Base-by-base conservation (phyloP, 2,329 filamentous ascomycete species). In the Colletotrichum abscissum region DNA sequence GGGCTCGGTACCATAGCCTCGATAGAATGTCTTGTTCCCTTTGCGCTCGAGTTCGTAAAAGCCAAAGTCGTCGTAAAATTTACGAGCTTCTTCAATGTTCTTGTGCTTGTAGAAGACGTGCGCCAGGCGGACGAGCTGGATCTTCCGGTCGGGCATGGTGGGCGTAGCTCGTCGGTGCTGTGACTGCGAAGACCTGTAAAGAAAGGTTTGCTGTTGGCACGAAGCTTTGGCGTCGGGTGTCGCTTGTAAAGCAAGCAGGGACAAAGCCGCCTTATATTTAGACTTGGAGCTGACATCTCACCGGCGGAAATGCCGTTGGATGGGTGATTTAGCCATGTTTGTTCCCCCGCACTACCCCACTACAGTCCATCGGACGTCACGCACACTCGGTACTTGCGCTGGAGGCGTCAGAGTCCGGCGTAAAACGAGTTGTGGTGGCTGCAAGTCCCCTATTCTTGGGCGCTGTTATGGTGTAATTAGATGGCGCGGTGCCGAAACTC, bases 1-100 rank as follows among this genome's bases (percentile, higher is more conserved):
- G 14, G 89, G 89, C 76, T 92, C 90, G 7, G 81, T 81, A 16
- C 91, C 90, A 77, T 91, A 92, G 22, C 91, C 91, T 54, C 89
- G 87, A 79, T 87, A 91, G 82, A 89, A 92, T 38, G 88, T 87
- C 69, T 82, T 85, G 58, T 86, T 81, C 33, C 82, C 84, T 2
- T 79, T 76, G 65, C 78, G 79, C 72, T 82, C 81, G 11, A 79
- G 78, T 75, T 85, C 81, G 52, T 77, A 79, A 78, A 88, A 86
- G 73, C 87, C 87, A 75, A 88, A 88, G 79, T 88, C 86, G 4
- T 80, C 74, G n/a, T 86, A 78, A 77, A 88, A 88, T 33, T 80
- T 67, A 65, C 80, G 79, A 6, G 85, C 85, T 12, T 79, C 78
- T 3, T 81, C 81, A n/a, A 86, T 80, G 76, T 88, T 79, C 54